These are phyloP conservation scores for Vanrija pseudolonga DNA, from an alignment of 1,284 basidiomycete genomes.

Conservation along the genomic window DNA sequence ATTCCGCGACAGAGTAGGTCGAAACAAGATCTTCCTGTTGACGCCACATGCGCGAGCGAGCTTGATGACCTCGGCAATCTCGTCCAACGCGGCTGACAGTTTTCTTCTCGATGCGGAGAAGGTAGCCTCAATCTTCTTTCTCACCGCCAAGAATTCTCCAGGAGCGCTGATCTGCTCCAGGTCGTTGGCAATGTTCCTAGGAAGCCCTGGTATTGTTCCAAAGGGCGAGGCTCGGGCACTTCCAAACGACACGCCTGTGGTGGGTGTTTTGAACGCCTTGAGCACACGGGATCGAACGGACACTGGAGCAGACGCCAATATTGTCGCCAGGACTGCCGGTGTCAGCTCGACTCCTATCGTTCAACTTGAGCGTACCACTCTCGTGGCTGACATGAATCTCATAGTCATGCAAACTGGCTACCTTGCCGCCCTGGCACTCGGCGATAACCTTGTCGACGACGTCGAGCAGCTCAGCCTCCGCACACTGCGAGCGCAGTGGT, in stretches of 20 bases:
- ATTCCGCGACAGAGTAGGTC: constrained; percentile 46
- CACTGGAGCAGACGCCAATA: constrained; percentile 37
- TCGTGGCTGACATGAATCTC: constrained; percentile 49
- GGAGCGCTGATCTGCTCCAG: constrained; percentile 45
- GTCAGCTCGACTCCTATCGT: background rate
- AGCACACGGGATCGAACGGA: constrained; percentile 29
- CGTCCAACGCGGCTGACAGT: constrained; percentile 46
- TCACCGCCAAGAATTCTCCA: constrained; percentile 35
- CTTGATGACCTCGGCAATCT: constrained; percentile 48
- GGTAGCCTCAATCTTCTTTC: constrained; percentile 24
- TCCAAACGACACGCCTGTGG: constrained; percentile 16
- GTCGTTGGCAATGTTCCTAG: constrained; percentile 33
- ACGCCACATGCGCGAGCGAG: constrained; percentile 52
- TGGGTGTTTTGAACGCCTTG: constrained; percentile 36
- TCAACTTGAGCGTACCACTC: constrained; percentile 20
- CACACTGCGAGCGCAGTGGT: constrained; percentile 42
- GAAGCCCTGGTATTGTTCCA: constrained; percentile 25
- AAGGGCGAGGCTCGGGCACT: constrained; percentile 25
- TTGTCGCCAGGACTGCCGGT: constrained; percentile 31
- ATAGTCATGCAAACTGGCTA: constrained; percentile 33
- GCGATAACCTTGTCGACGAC: constrained; percentile 48
- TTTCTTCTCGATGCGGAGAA: constrained; percentile 25
- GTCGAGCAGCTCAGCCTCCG: constrained; percentile 48
- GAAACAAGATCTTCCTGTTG: constrained; percentile 50
- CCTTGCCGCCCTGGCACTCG: constrained; percentile 39